These are phyloP conservation scores for Friedmanniomyces simplex DNA, from an alignment of 495 filamentous ascomycete genomes.

Conservation along the genomic window DNA sequence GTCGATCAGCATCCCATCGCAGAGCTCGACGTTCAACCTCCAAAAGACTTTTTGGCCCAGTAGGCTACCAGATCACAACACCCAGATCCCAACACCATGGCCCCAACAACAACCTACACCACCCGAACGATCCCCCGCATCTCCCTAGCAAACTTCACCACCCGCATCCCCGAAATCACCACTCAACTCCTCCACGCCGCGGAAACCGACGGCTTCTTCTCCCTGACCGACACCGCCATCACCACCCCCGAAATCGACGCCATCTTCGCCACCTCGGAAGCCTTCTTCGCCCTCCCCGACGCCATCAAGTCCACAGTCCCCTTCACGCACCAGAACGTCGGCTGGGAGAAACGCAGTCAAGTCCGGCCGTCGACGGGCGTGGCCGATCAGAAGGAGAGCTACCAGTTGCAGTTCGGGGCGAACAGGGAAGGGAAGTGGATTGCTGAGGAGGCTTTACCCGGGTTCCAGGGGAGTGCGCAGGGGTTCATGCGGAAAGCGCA, in stretches of 20 bases:
- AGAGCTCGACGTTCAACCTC: background rate
- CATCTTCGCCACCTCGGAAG: constrained; percentile 42
- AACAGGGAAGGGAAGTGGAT: constrained; percentile 45
- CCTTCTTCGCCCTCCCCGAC: constrained; percentile 49
- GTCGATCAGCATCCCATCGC: too few relatives aligned
- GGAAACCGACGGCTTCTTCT: constrained; percentile 57
- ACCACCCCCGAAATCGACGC: constrained; percentile 38
- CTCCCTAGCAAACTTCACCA: constrained; percentile 45
- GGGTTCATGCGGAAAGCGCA: constrained; percentile 48
- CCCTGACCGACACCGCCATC: constrained; percentile 47
- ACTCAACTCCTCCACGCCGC: constrained; percentile 43
- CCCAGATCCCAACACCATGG: background rate
- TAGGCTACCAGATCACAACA: too few relatives aligned
- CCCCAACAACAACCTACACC: background rate
- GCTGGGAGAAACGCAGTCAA: constrained; percentile 54
- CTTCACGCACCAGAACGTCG: constrained; percentile 45
- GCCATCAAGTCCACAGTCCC: constrained; percentile 43
- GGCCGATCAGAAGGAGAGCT: constrained; percentile 52
- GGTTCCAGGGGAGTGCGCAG: constrained; percentile 36
- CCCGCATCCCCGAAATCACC: constrained; percentile 45
- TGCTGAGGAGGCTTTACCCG: constrained; percentile 36
- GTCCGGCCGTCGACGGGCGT: constrained; percentile 50
- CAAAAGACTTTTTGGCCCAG: background rate
- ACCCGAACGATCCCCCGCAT: constrained; percentile 44
- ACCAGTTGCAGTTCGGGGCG: constrained; percentile 52